Evolutionary conservation across 2,329 filamentous ascomycete genomes (phyloP).

Genomic region (Gnomoniopsis smithogilvyi): DNA sequence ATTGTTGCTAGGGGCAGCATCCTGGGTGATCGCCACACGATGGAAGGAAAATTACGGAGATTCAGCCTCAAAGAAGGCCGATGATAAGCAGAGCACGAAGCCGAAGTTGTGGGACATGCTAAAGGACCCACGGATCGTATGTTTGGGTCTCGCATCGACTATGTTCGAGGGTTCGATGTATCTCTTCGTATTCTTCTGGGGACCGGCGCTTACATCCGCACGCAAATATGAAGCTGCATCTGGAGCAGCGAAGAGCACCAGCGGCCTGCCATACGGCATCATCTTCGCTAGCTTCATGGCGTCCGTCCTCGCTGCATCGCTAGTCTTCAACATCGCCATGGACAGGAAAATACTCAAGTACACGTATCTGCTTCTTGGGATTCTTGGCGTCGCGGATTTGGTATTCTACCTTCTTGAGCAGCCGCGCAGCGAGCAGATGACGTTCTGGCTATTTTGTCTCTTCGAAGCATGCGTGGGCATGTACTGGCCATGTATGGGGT

Average conservation of each 20-base stretch:
- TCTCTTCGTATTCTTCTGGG: conserved; percentile 58
- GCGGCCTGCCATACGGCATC: conserved; percentile 39
- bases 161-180: conserved; percentile 59
- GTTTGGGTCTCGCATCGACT: conserved; percentile 48
- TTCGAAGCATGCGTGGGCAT: conserved; percentile 55
- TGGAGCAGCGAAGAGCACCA: not conserved
- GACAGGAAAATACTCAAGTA: conserved; percentile 24
- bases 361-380: conserved; percentile 31
- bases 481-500: conserved; percentile 53
- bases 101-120: conserved; percentile 22
- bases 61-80: conserved; percentile 18
- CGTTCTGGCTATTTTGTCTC: conserved; percentile 53
- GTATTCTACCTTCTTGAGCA: conserved; percentile 35
- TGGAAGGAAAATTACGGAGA: conserved; percentile 53
- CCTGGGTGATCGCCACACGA: conserved; percentile 38
- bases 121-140: conserved; percentile 44
- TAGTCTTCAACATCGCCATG: conserved; percentile 44
- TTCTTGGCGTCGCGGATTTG: conserved; percentile 35
- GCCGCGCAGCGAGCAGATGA: conserved; percentile 34
- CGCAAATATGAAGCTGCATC: conserved; percentile 18
- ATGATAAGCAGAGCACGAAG: conserved; percentile 11
- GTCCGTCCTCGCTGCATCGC: conserved; percentile 56
- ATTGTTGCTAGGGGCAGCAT: conserved; percentile 37
- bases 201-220: conserved; percentile 43
- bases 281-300: conserved; percentile 53